Base-by-base conservation (phyloP, 1,284 basidiomycete genomes). In the Ceratobasidium sp. region DNA sequence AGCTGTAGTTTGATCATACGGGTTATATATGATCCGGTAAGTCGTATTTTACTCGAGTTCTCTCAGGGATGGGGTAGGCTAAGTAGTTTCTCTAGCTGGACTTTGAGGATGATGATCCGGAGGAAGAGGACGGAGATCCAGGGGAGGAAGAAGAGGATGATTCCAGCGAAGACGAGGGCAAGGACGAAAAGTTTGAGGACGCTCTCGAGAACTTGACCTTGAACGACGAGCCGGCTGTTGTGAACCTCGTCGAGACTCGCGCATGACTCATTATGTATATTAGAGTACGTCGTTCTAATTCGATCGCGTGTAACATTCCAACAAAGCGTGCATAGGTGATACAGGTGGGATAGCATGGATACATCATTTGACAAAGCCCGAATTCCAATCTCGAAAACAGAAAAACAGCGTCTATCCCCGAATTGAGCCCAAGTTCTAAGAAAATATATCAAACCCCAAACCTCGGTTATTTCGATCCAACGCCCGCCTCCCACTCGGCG, bases 1-100 rank as follows among this genome's bases (percentile, higher is more conserved):
- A 97, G 94, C 79, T 99, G 97, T 79, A 96, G 94, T 76, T 84
- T 98, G 32, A 87, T 98, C 60, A 95, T 99, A 71, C 85, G 97
- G 73, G 93, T 99, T 46, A 88, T 99, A 64, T 98, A 92, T 80
- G 97, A 99, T 82, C 96, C 96, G 67, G 96, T 98, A 78, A 79
- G 93, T 32, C 10, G 1, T 43, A 16, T 28, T 21, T 50, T n/a
- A 1, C 14, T 43, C 46, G 14, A 26, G n/a, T 16, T 16, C 28
- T 32, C 5, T 52, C n/a, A n/a, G n/a, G n/a, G n/a, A n/a, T n/a
- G n/a, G n/a, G n/a, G n/a, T 28, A 36, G 2, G 1, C 26, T 28
- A 16, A 43, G 26, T 9, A 2, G 14, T 52, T 21, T 5, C 36
- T 64, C 0, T 72, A 81, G 79, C 79, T 80, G 75, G 80, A 81